A percentile compares a stretch with the other conserved stretches of the same genome.
phyloP scores from a whole-genome alignment of 352 stramenopile species.

The Phytophthora hybrid region DNA sequence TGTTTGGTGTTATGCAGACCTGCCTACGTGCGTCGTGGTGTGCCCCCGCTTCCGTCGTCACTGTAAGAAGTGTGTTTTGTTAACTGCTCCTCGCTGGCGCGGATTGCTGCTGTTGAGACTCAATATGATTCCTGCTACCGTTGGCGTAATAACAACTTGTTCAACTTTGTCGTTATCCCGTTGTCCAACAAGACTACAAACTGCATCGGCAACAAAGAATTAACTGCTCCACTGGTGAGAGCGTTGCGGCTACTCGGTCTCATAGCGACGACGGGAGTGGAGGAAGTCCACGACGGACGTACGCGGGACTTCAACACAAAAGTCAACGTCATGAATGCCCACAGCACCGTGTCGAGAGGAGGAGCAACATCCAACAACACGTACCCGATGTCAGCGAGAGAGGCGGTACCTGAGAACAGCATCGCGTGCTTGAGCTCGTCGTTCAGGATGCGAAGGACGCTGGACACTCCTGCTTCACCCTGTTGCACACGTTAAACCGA shows the following conservation, averaged over 20 bases:
- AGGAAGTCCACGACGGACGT: conserved; percentile 35
- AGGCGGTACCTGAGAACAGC: conserved; percentile 77
- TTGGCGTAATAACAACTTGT: conserved; percentile 10
- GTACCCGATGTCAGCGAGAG: conserved; percentile 68
- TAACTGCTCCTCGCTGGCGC: not conserved
- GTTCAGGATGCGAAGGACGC: conserved; percentile 91
- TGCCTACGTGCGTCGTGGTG: conserved; percentile 42
- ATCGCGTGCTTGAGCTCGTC: conserved; percentile 94
- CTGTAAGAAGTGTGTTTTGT: conserved; percentile 33
- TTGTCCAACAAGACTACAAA: not conserved
- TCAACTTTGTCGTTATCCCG: conserved; percentile 3
- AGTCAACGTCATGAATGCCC: not conserved
- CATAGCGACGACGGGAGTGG: conserved; percentile 25
- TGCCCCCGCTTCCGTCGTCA: conserved; percentile 38
- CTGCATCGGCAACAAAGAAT: too few relatives aligned
- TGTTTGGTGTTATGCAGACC: conserved; percentile 20
- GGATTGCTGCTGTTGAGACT: conserved; percentile 16
- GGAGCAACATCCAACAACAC: conserved; percentile 1
- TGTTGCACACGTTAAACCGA: conserved; percentile 6
- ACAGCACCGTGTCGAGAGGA: not conserved
- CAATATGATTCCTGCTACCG: not conserved
- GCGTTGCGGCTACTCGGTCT: not conserved
- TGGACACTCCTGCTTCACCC: conserved; percentile 86
- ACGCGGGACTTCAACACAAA: conserved; percentile 22
- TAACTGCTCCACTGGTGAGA: too few relatives aligned